Base-by-base conservation (phyloP, 768 basidiomycete genomes). In the Fibroporia radiculosa region DNA sequence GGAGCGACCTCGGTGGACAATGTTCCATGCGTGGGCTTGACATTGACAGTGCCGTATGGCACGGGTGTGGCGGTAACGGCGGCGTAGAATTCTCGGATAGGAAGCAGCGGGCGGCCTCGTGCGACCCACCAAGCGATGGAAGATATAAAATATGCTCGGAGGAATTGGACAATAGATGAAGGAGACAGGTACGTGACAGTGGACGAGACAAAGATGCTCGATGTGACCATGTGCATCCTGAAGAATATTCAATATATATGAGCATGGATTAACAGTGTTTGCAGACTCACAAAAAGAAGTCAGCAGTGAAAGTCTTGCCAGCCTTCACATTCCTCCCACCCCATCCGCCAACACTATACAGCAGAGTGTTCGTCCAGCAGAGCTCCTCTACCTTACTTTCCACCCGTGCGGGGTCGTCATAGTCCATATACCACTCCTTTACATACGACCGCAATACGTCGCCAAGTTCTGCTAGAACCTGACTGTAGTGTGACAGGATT, bases 221-320 rank as follows among this genome's bases (percentile, higher is more conserved):
- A 82, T 0, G 82, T 87, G 32, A 84, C 71, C 1, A 79, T 60
- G 50, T 77, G 84, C 62, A 80, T 73, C 11, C 81, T 84, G 34
- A 1, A 3, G 7, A 20, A 0, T 0, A 6, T 34, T 39, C 14
- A 32, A 29, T 6, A n/a, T 22, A 4, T 18, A 11, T 39, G 22
- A 20, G 39, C 49, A 41, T 48, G 49, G 31, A 29, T 8, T 3
- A 32, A 14, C 14, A 26, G 6, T 16, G 16, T 4, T 11, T 11
- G 11, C 8, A 18, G 6, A 66, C 80, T 48, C 48, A 82, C 80
- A 70, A 46, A 64, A 73, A 72, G 58, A 84, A 83, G 40, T 82
- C 75, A 1, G 70, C 72, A 18, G 68, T 63, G 55, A 77, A 81
- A 36, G 48, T 48, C 28, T 45, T 48, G 11, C 33, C 45, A 33